Conservation (phyloP, 306 rosid genomes). For the Vachellia pachyceras region DNA sequence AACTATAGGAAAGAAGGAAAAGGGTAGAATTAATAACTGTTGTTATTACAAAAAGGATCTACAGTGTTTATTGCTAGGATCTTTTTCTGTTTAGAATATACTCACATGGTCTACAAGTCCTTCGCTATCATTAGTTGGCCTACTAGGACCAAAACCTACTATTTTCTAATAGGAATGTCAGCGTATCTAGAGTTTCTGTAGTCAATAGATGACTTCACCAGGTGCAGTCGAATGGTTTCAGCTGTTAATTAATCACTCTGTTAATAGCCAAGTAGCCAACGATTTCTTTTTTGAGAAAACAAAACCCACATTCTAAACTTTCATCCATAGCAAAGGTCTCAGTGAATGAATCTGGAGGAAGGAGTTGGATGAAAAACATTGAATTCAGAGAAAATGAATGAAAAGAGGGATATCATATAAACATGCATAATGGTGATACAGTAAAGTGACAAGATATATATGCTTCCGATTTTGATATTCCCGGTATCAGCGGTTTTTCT, state of each 20-base stretch:
- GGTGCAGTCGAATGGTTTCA: background rate
- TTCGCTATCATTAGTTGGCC: background rate
- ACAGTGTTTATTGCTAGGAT: background rate
- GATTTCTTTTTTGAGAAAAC: background rate
- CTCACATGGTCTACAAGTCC: background rate
- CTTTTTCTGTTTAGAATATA: background rate
- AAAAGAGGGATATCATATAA: background rate
- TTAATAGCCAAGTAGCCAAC: background rate
- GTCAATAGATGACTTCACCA: background rate
- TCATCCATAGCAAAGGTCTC: background rate
- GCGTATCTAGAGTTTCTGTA: background rate
- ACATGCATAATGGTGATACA: background rate
- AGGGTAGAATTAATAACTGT: background rate
- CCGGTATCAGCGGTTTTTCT: constrained; percentile 17
- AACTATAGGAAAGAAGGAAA: background rate
- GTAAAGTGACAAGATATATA: constrained; percentile 16
- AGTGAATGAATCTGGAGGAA: background rate
- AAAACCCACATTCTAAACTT: background rate
- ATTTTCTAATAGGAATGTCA: background rate
- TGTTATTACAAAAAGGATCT: background rate
- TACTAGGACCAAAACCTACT: background rate
- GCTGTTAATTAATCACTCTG: background rate
- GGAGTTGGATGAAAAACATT: background rate
- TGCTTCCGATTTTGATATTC: background rate
- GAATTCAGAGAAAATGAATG: background rate